phyloP scores from a whole-genome alignment of 805 yeast species.

The Starmerella apicola region DNA sequence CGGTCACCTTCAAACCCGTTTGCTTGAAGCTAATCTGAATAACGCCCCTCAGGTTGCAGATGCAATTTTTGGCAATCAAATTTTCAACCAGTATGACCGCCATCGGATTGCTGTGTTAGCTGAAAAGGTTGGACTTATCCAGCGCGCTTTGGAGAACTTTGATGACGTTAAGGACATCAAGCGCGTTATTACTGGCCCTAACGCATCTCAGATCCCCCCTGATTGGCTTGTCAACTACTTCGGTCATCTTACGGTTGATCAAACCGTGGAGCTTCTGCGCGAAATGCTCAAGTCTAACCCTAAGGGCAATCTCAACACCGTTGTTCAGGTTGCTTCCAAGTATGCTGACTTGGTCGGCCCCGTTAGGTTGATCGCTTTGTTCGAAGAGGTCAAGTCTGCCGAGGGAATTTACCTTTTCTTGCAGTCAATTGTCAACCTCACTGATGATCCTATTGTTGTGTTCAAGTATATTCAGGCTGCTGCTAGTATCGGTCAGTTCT shows the following conservation, averaged over 20 bases:
- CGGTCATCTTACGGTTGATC: constrained; percentile 90
- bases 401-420: constrained; percentile 94
- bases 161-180: constrained; percentile 91
- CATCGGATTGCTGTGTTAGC: constrained; percentile 84
- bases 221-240: constrained; percentile 92
- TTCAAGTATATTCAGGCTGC: constrained; percentile 94
- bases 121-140: constrained; percentile 91
- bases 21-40: constrained; percentile 79
- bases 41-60: constrained; percentile 99
- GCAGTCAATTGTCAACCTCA: constrained; percentile 82
- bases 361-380: constrained; percentile 67
- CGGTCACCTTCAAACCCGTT: constrained; percentile 89
- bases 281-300: constrained; percentile 71
- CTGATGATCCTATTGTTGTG: constrained; percentile 90
- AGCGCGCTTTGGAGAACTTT: constrained; percentile 92
- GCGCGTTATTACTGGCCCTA: constrained; percentile 83
- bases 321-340: constrained; percentile 92
- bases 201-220: constrained; percentile 45
- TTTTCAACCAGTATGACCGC: constrained; percentile 91
- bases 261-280: constrained; percentile 72
- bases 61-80: constrained; percentile 89
- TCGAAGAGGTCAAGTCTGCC: constrained; percentile 81
- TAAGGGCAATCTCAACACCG: constrained; percentile 81
- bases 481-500: constrained; percentile 74
- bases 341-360: constrained; percentile 91